Base-by-base conservation (phyloP, 2,329 filamentous ascomycete genomes). In the Ramularia endophylla region DNA sequence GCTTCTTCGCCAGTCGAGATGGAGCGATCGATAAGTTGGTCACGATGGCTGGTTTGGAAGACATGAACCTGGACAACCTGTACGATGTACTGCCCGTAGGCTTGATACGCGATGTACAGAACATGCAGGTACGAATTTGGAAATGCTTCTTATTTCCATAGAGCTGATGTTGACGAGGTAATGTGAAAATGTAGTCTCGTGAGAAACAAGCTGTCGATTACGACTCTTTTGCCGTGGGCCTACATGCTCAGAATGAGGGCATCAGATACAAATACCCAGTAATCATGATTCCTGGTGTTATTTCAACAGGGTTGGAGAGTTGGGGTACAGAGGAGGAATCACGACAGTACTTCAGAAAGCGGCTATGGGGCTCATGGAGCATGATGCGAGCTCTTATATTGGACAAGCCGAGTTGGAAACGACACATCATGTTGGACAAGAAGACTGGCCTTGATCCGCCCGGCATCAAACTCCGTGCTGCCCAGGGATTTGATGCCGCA, bases 251-350 rank as follows among this genome's bases (percentile, higher is more conserved):
- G 28, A 70, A 81, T 4, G 85, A 95, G 62, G 94, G 94, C 1
- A 74, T 97, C 13, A 65, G 75, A 35, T 90, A 86, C 12, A 76
- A 85, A 44, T 88, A 95, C 56, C 87, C 92, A 1, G 82, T 98
- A 47, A 85, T 98, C 50, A 97, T 98, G 90, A 81, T 98, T 8
- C 92, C 92, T 0, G 92, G 92, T 4, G 92, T 98, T 44, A 98
- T 98, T 53, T 97, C 92, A 0, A 97, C 92, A 0, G 92, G 92
- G 1, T 75, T 98, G 17, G 92, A 98, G 66, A 95, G 87, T 35
- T 98, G 92, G 92, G 87, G 90, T 3, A 97, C 92, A 0, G 81
- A 85, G 37, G 85, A 89, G 58, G 71, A 74, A 30, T 95, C 89
- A 6, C 78, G 87, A 27, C 85, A 83, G 44, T 98, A 97, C 66